Base-by-base conservation (phyloP, 2,329 filamentous ascomycete species). In the Penicillium sp. region DNA sequence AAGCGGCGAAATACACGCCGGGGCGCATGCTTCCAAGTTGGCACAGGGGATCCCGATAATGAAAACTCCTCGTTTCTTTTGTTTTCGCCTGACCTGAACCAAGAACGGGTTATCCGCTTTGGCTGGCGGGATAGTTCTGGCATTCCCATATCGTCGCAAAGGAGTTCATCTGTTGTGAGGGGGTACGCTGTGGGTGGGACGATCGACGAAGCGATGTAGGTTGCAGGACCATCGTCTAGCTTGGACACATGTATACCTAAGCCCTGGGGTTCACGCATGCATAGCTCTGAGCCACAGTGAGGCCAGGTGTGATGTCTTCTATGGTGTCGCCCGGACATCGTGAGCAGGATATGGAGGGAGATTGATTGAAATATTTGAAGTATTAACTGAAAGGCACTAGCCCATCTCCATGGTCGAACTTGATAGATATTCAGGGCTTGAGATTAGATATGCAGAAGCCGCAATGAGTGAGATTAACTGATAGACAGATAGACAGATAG, bases 261-360 rank as follows among this genome's bases (percentile, higher is more conserved):
- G 40, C 60, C 63, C n/a, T 51, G 57, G 29, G 58, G 57, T n/a
- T 60, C 60, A 13, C 59, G 63, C 40, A 60, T 59, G 48, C 59
- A 62, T 11, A 57, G 39, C 14, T 59, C 59, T 14, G 66, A 59
- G 52, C 66, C 67, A 52, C 67, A 69, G 56, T 70, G 70, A 7
- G 72, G 72, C 71, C 71, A 74, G 22, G 71, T 71, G 44, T 74
- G 67, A 52, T 71, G 66, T 57, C 72, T 61, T 61, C 62, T 58
- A 47, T 72, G 70, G 52, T 69, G 65, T 31, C 56, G 59, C 49
- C 60, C 59, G 34, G 70, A 59, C 68, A 72, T 72, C 38, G 18
- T 55, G 34, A 24, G 18, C 4, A 24, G 31, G 32, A 2, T 36
- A 6, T 24, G 39, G 29, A 22, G 31, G 16, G 13, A 16, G 9